Percentiles rank a stretch among this genome's conserved stretches.
These are phyloP conservation scores for Ustilago nuda DNA, from an alignment of 1,284 basidiomycete genomes.

Conservation along the genomic window DNA sequence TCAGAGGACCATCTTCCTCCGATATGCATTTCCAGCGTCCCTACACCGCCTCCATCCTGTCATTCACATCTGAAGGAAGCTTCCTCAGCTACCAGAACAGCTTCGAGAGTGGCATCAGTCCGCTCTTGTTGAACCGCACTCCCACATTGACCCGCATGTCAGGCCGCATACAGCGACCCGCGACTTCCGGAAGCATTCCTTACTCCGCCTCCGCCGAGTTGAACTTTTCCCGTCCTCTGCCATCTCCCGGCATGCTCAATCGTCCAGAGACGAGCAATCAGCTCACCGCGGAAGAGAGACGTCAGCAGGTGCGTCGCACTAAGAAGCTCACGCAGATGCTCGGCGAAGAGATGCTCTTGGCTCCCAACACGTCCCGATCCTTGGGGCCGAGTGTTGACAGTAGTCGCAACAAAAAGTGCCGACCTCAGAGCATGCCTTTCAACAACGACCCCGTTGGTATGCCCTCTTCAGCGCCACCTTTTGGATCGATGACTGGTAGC, in stretches of 20 bases:
- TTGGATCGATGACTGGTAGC: neutral
- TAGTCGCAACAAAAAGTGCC: conserved; percentile 14
- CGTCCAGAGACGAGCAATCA: conserved; percentile 45
- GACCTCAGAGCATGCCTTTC: conserved; percentile 27
- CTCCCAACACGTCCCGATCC: conserved; percentile 13
- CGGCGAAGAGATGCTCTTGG: conserved; percentile 53
- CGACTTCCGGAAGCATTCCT: conserved; percentile 21
- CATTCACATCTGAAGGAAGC: conserved; percentile 35
- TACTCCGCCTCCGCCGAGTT: neutral
- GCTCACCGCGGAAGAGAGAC: conserved; percentile 41
- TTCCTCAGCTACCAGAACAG: conserved; percentile 42
- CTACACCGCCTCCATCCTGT: conserved; percentile 40
- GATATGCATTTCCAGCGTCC: conserved; percentile 27
- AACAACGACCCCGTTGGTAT: neutral
- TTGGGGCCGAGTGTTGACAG: neutral
- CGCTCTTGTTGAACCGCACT: conserved; percentile 25
- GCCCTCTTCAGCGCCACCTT: neutral
- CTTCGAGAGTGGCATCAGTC: conserved; percentile 41
- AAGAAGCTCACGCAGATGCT: conserved; percentile 58
- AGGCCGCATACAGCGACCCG: conserved; percentile 16
- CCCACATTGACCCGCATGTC: conserved; percentile 4
- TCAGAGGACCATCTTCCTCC: conserved; percentile 13
- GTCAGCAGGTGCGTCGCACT: conserved; percentile 48
- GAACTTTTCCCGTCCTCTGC: conserved; percentile 1
- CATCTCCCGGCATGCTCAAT: neutral